Percentiles rank a stretch among this genome's conserved stretches.
phyloP scores from a whole-genome alignment of 306 rosid species.

The Mimosa pudica region DNA sequence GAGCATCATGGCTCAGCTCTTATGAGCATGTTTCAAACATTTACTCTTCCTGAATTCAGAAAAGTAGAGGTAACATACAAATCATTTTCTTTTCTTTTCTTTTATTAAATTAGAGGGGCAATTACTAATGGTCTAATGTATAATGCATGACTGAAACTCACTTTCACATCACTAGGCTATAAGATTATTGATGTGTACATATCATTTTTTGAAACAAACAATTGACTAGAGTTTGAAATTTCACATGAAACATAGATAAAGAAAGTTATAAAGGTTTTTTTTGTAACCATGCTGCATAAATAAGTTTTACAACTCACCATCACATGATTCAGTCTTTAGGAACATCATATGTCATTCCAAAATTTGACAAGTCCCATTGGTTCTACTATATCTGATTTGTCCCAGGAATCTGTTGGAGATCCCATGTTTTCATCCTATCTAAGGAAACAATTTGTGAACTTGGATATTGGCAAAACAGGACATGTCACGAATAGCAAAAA shows the following conservation, averaged over 20 bases:
- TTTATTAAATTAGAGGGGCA: too few species aligned
- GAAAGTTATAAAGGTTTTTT: neutral
- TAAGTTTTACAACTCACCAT: neutral
- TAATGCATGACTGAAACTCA: too few species aligned
- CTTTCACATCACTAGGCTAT: too few species aligned
- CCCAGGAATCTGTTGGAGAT: slow-evolving; percentile 35
- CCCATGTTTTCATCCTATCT: slow-evolving; percentile 33
- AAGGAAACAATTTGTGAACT: slow-evolving; percentile 35
- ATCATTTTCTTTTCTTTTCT: too few species aligned
- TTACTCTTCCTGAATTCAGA: slow-evolving; percentile 38
- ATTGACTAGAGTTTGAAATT: neutral
- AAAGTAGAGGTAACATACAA: slow-evolving; percentile 38
- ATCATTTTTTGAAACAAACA: neutral
- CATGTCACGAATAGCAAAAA: slow-evolving; percentile 22
- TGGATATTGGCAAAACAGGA: slow-evolving; percentile 30
- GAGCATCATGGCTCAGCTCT: slow-evolving; percentile 28
- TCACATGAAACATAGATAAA: neutral
- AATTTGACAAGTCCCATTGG: neutral
- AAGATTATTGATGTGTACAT: too few species aligned
- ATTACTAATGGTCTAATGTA: too few species aligned
- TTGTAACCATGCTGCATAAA: neutral
- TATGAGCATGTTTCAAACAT: slow-evolving; percentile 34
- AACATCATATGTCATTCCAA: slow-evolving; percentile 23
- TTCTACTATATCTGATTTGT: neutral
- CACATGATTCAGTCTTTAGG: neutral